Conservation (phyloP, 2,329 filamentous ascomycete genomes). For the Sarocladium brachiariae region DNA sequence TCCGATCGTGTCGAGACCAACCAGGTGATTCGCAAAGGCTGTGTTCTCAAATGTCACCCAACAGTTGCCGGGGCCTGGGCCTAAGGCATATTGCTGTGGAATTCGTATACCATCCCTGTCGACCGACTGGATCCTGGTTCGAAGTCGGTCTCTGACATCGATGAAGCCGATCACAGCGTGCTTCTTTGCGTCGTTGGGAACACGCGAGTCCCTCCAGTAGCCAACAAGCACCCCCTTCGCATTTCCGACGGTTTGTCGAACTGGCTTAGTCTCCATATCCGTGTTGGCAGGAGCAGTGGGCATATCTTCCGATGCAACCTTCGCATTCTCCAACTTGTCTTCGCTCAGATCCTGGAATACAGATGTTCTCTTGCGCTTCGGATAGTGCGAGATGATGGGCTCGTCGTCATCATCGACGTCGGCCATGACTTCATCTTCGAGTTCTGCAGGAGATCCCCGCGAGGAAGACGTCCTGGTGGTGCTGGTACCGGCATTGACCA, state of each 20-base stretch:
- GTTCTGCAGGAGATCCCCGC: constrained; percentile 9
- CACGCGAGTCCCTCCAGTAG: constrained; percentile 53
- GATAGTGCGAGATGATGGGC: constrained; percentile 32
- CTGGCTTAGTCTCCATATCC: constrained; percentile 16
- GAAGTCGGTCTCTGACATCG: constrained; percentile 52
- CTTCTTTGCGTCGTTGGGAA: constrained; percentile 40
- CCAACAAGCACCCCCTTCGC: constrained; percentile 47
- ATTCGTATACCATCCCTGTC: constrained; percentile 42
- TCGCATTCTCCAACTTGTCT: constrained; percentile 34
- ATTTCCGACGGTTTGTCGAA: constrained; percentile 22
- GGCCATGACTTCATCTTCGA: constrained; percentile 37
- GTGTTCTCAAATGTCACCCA: constrained; percentile 59
- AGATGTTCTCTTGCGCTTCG: constrained; percentile 50
- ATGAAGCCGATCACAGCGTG: constrained; percentile 58
- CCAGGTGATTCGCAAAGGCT: constrained; percentile 50
- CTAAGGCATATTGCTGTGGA: constrained; percentile 39
- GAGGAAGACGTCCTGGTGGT: not conserved
- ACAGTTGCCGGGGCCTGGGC: constrained; percentile 53
- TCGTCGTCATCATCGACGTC: constrained; percentile 32
- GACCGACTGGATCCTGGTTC: constrained; percentile 48
- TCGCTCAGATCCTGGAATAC: constrained; percentile 43
- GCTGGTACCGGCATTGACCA: constrained; percentile 3
- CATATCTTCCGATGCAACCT: constrained; percentile 25
- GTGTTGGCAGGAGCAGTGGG: constrained; percentile 17
- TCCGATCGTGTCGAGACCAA: constrained; percentile 47